Conservation (phyloP, 495 filamentous ascomycete species). For the Trichoderma erinaceum region DNA sequence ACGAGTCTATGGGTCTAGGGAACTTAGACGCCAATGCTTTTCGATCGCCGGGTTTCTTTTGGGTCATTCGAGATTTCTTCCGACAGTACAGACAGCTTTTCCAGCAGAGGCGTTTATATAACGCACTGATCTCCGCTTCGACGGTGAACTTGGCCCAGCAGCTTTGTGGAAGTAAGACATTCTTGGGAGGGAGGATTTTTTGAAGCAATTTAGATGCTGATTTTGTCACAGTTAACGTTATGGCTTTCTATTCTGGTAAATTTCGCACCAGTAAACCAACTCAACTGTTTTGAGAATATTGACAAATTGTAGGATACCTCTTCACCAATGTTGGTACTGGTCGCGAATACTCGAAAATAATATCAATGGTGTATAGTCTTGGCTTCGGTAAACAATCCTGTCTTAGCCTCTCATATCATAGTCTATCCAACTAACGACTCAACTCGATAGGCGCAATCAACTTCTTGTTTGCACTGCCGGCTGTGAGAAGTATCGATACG, state of each 20-base stretch:
- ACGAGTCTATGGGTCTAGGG: conserved; percentile 20
- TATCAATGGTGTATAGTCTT: conserved; percentile 24
- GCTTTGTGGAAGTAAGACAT: conserved; percentile 28
- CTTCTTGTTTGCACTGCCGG: conserved; percentile 64
- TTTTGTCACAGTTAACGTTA: conserved; percentile 24
- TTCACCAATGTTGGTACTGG: conserved; percentile 19
- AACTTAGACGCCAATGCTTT: conserved; percentile 13
- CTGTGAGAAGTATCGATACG: conserved; percentile 68
- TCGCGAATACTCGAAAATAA: background rate
- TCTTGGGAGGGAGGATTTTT: background rate
- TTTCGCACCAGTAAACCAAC: background rate
- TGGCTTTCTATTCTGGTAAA: conserved; percentile 30
- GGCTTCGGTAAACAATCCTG: conserved; percentile 22
- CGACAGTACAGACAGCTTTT: conserved; percentile 26
- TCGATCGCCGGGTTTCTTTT: conserved; percentile 13
- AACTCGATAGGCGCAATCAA: conserved; percentile 53
- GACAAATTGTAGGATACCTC: conserved; percentile 5
- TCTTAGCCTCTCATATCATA: background rate
- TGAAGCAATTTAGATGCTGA: background rate
- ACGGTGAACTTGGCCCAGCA: conserved; percentile 28
- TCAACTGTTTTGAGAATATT: background rate
- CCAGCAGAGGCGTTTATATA: conserved; percentile 23
- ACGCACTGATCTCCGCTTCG: conserved; percentile 26
- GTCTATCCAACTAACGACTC: background rate
- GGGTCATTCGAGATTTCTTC: conserved; percentile 17